These are phyloP conservation scores for Globisporangium takayamanum DNA, from an alignment of 352 stramenopile genomes.

Conservation along the genomic window DNA sequence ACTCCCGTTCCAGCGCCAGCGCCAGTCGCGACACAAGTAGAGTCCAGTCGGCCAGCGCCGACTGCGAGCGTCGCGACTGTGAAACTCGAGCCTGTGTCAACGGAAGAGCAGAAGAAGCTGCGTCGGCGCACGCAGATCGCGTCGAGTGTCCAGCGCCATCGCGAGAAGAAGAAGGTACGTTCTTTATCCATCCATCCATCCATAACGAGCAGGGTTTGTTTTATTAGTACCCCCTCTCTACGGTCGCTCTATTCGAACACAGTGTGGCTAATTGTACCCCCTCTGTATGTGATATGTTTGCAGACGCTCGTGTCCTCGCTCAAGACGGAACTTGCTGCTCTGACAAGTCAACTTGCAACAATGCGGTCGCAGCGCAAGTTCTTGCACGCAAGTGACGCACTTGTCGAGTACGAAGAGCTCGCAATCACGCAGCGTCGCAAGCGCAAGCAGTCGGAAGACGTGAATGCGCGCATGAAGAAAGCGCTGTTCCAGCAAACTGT, in stretches of 20 bases:
- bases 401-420: conserved; percentile 51
- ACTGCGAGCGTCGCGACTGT: neutral
- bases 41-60: too few species aligned
- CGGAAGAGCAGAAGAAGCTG: conserved; percentile 57
- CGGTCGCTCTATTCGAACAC: neutral
- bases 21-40: neutral
- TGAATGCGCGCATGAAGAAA: conserved; percentile 51
- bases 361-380: conserved; percentile 37
- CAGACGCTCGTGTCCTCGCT: conserved; percentile 36
- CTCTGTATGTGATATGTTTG: neutral
- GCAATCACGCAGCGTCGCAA: conserved; percentile 59
- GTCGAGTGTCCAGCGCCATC: conserved; percentile 54
- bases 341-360: conserved; percentile 33
- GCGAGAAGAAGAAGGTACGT: conserved; percentile 54
- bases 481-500: conserved; percentile 64
- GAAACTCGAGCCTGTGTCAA: conserved; percentile 22
- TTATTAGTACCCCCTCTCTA: neutral
- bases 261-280: neutral
- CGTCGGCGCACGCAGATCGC: conserved; percentile 52
- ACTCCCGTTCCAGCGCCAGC: neutral
- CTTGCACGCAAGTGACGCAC: conserved; percentile 33
- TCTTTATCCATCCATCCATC: too few species aligned
- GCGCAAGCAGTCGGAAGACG: conserved; percentile 45
- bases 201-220: neutral
- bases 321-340: conserved; percentile 32